Conservation (phyloP, 371 early-diverging fungal species). For the Apophysomyces elegans region DNA sequence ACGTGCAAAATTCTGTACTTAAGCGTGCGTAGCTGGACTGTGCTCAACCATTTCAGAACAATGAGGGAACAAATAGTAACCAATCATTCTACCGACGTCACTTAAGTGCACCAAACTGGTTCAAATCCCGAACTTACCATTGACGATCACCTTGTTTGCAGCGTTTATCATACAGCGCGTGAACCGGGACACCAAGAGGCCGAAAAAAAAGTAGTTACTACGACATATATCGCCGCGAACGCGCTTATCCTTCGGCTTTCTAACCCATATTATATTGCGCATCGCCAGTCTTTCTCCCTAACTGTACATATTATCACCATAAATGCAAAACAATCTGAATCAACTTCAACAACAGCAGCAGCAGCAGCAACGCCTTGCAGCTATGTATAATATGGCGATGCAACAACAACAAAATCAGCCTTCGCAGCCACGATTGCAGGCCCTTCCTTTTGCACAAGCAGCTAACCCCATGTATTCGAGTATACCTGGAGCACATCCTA, state of each 20-base stretch:
- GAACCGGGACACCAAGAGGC: background rate
- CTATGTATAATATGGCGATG: slow-evolving; percentile 30
- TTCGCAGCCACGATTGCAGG: slow-evolving; percentile 4
- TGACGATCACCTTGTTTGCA: background rate
- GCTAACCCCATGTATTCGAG: slow-evolving; percentile 11
- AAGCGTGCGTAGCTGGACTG: no score
- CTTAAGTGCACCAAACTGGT: no score
- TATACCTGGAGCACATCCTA: background rate
- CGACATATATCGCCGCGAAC: background rate
- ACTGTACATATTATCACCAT: slow-evolving; percentile 5
- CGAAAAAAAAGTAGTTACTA: background rate
- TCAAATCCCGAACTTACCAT: no score
- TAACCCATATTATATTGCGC: background rate
- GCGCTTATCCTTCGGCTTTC: background rate
- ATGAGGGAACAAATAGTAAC: no score
- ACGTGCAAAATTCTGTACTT: no score
- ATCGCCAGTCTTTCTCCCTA: background rate
- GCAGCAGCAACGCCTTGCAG: slow-evolving; percentile 24
- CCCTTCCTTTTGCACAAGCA: slow-evolving; percentile 12
- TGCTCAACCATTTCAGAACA: no score
- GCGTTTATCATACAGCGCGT: background rate
- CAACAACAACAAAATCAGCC: slow-evolving; percentile 21
- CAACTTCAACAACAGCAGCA: slow-evolving; percentile 27
- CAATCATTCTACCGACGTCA: no score
- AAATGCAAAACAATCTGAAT: slow-evolving; percentile 25